These are phyloP conservation scores for Backusella australiensis DNA, from an alignment of 192 early-diverging fungal species.

Conservation along the genomic window DNA sequence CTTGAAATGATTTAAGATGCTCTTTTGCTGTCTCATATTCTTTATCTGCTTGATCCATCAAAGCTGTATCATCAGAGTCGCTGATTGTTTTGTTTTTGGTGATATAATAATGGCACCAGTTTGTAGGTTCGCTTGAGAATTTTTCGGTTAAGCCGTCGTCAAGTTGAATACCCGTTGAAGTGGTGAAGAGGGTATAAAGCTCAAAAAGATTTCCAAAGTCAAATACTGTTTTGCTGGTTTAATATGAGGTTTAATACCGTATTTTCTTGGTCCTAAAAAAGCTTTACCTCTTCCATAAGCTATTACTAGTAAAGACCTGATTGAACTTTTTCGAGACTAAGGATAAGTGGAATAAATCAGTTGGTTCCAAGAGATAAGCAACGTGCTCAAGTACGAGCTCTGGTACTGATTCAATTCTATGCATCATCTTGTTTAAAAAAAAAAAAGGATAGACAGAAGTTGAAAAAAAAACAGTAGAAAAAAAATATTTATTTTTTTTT, in stretches of 20 bases:
- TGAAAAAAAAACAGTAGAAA: not conserved
- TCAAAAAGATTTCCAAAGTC: conserved; percentile 56
- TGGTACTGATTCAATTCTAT: conserved; percentile 9
- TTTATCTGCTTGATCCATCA: conserved; percentile 43
- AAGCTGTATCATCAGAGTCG: conserved; percentile 31
- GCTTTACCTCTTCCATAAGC: conserved; percentile 15
- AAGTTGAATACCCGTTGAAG: conserved; percentile 44
- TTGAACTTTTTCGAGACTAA: conserved; percentile 9
- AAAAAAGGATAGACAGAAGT: not conserved
- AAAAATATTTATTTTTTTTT: not conserved
- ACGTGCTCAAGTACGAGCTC: conserved; percentile 12
- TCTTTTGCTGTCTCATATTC: conserved; percentile 42
- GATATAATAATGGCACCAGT: conserved; percentile 48
- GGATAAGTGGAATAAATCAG: conserved; percentile 2
- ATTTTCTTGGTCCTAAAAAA: not conserved
- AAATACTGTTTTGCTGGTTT: conserved; percentile 43
- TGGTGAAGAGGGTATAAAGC: conserved; percentile 43
- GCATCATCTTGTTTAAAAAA: conserved; percentile 7
- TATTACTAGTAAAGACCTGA: conserved; percentile 1
- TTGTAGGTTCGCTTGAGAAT: conserved; percentile 36
- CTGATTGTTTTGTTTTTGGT: conserved; percentile 32
- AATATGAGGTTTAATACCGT: not conserved
- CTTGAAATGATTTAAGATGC: conserved; percentile 42
- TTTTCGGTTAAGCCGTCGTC: conserved; percentile 25
- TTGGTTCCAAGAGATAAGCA: conserved; percentile 11